Evolutionary conservation across 805 yeast genomes (phyloP).

Genomic region (Yarrowia osloensis): DNA sequence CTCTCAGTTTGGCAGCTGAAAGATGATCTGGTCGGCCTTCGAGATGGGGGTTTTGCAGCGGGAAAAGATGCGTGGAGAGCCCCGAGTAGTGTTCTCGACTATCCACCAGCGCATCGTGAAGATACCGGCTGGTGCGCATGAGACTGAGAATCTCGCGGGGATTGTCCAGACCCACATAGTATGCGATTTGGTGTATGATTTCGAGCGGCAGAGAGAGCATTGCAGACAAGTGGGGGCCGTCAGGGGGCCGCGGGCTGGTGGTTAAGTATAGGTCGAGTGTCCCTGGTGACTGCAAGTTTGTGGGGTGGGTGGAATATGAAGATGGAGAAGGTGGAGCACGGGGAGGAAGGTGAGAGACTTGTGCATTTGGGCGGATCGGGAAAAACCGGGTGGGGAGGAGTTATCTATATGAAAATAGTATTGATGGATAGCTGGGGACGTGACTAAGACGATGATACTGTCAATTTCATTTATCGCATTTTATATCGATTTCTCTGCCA

Average conservation of each 20-base stretch:
- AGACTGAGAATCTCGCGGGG: background rate
- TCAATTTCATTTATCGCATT: too few relatives aligned
- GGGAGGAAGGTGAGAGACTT: background rate
- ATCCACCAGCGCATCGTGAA: conserved; percentile 3
- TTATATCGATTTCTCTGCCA: background rate
- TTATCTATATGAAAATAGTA: background rate
- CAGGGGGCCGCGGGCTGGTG: background rate
- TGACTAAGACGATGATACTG: background rate
- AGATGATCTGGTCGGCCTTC: background rate
- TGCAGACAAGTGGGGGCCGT: background rate
- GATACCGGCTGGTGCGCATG: conserved; percentile 1
- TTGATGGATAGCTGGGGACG: background rate
- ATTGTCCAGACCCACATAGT: background rate
- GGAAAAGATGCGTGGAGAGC: background rate
- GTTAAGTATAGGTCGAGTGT: background rate
- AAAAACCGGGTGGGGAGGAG: background rate
- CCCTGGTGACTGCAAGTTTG: background rate
- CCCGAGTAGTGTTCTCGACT: conserved; percentile 3
- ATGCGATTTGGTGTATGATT: conserved; percentile 16
- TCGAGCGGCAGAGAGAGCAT: conserved; percentile 4
- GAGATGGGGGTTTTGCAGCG: conserved; percentile 5
- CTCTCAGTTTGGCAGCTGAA: background rate
- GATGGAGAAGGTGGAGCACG: background rate
- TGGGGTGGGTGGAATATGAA: background rate
- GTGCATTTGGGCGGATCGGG: background rate